Evolutionary conservation across 23 red algal genomes (phyloP).

Genomic region (Gracilaria domingensis): DNA sequence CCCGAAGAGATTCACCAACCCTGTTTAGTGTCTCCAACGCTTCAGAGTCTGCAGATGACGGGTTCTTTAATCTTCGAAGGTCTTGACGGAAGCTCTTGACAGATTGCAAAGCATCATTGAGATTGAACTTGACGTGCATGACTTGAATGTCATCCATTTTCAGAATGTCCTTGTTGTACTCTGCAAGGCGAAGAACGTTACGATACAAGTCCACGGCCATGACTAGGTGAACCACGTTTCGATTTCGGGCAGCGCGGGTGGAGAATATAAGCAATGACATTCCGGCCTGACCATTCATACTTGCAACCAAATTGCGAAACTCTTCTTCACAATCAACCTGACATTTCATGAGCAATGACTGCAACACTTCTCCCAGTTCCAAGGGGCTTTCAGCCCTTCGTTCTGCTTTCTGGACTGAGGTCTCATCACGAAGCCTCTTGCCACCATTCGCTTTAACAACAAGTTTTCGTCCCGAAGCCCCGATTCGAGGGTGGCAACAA

Average conservation of each 20-base stretch:
- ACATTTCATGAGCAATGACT: conserved; percentile 55
- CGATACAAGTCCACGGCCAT: conserved; percentile 69
- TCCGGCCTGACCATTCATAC: conserved; percentile 82
- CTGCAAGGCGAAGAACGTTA: conserved; percentile 39
- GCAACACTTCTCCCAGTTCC: conserved; percentile 85
- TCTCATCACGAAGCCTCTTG: conserved; percentile 19
- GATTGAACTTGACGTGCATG: conserved; percentile 86
- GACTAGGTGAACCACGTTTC: not conserved
- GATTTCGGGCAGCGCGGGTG: not conserved
- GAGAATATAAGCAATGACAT: conserved; percentile 47
- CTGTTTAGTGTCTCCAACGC: not conserved
- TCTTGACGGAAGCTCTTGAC: not conserved
- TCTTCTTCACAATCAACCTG: conserved; percentile 87
- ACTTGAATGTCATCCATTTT: conserved; percentile 87
- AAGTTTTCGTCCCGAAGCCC: conserved; percentile 46
- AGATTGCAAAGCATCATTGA: conserved; percentile 50
- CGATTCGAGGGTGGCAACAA: conserved; percentile 93
- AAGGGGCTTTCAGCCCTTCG: conserved; percentile 50
- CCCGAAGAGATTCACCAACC: conserved; percentile 29
- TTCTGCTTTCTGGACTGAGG: conserved; percentile 1
- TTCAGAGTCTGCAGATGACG: not conserved
- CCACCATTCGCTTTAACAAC: conserved; percentile 3
- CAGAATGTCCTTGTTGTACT: conserved; percentile 58
- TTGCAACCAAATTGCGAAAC: conserved; percentile 61
- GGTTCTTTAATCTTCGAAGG: not conserved